phyloP scores from a whole-genome alignment of 1,284 basidiomycete species.

The Phlebopus sp. region DNA sequence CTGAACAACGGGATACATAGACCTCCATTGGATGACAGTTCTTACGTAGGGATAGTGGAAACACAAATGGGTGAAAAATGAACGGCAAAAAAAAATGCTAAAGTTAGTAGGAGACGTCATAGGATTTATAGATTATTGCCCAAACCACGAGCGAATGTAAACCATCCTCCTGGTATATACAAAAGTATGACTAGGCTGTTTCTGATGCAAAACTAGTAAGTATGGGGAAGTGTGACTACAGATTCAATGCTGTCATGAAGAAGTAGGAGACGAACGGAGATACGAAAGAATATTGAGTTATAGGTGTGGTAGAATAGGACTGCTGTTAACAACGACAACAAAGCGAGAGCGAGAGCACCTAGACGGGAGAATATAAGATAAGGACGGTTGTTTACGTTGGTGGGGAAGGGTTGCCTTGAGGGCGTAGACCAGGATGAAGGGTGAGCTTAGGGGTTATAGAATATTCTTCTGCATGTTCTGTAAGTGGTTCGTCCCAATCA shows the following conservation, averaged over 20 bases:
- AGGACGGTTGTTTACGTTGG: conserved; percentile 15
- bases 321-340: conserved; percentile 20
- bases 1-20: conserved; percentile 29
- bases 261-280: conserved; percentile 13
- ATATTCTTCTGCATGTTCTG: conserved; percentile 12
- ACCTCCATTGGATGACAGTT: conserved; percentile 24
- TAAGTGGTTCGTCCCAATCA: conserved; percentile 17
- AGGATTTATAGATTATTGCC: conserved; percentile 30
- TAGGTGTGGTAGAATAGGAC: conserved; percentile 24
- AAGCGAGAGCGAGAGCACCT: conserved; percentile 15
- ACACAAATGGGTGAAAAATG: conserved; percentile 1
- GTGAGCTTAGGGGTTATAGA: conserved; percentile 14
- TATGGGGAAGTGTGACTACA: conserved; percentile 25
- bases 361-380: conserved; percentile 8
- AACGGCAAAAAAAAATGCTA: conserved; percentile 7
- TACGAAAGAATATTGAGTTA: conserved; percentile 16
- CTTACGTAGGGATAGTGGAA: conserved; percentile 6
- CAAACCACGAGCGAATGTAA: conserved; percentile 23
- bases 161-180: conserved; percentile 25
- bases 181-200: conserved; percentile 20
- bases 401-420: conserved; percentile 13
- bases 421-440: conserved; percentile 9
- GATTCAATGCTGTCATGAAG: conserved; percentile 20
- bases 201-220: conserved; percentile 19
- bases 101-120: conserved; percentile 25